These are phyloP conservation scores for Kluyveromyces aestuarii DNA, from an alignment of 805 yeast genomes.

Conservation along the genomic window DNA sequence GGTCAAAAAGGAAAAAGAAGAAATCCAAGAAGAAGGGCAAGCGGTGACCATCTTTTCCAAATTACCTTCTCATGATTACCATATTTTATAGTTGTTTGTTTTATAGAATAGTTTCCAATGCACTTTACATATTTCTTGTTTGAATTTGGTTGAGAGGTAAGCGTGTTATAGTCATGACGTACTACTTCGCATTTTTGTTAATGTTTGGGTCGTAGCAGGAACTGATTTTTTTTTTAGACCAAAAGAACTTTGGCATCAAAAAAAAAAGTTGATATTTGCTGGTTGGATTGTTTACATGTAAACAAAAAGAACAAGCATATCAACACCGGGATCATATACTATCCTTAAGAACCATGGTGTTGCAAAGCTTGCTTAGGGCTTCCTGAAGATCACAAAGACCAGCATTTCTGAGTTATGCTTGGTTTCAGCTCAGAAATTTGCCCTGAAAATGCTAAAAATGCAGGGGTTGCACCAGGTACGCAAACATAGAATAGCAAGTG, in stretches of 20 bases:
- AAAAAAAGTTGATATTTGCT: not conserved
- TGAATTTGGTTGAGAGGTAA: no score
- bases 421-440: not conserved
- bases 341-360: no score
- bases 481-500: no score
- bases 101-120: no score
- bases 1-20: constrained; percentile 1
- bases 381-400: not conserved
- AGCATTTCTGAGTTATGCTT: not conserved
- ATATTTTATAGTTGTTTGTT: no score
- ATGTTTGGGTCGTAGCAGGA: no score
- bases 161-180: no score
- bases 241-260: not conserved
- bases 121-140: no score
- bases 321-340: no score
- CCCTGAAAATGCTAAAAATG: not conserved
- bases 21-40: constrained; percentile 1
- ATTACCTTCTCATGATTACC: no score
- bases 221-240: not conserved
- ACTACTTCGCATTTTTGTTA: no score
- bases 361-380: not conserved
- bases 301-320: not conserved
- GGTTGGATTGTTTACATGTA: constrained; percentile 2
- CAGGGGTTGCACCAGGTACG: not conserved
- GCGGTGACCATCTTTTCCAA: not conserved